Base-by-base conservation (phyloP, 2,329 filamentous ascomycete species). In the Diaporthe helianthi region DNA sequence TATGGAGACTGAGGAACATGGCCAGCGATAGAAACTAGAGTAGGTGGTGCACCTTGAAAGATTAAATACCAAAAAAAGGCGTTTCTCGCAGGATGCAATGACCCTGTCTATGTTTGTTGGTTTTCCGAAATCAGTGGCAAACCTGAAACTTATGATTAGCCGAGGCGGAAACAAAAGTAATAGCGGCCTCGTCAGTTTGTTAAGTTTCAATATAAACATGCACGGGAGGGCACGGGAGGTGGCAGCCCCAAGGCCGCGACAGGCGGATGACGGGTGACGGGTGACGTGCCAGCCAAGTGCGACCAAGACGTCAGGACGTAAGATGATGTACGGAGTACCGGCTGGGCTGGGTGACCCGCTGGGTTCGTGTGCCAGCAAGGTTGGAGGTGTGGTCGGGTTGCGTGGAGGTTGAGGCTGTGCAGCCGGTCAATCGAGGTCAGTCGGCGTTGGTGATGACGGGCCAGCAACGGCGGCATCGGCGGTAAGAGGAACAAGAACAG, bases 331-430 rank as follows among this genome's bases (percentile, higher is more conserved):
- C 58, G 58, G 49, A 49, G 29, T 63, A 44, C 58, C 29, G 29
- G 58, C 58, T 63, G 29, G 12, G 44, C 44, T 63, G 58, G 26
- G 29, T 33, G 44, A n/a, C 58, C 58, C 58, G 58, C 26, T 63
- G 58, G 58, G 26, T 26, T 47, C 12, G 15, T 46, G 38, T 63
- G 58, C 58, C 58, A 49, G 58, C 26, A 49, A 24, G n/a, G 44
- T 63, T 63, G 58, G 58, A 63, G n/a, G 44, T 33, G 58, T 63
- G 58, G 58, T 36, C 58, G 58, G 58, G 58, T 63, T 63, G 58
- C 58, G 58, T 63, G 58, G 41, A 63, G 13, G 41, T 49, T 63
- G 58, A 63, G 58, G 58, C 58, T 63, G 58, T 63, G 58, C 58
- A 63, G 13, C 12, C 19, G 36, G 44, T 47, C 15, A 2, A 46